phyloP scores from a whole-genome alignment of 169 alveolate genomes.

The Fabrea salina region DNA sequence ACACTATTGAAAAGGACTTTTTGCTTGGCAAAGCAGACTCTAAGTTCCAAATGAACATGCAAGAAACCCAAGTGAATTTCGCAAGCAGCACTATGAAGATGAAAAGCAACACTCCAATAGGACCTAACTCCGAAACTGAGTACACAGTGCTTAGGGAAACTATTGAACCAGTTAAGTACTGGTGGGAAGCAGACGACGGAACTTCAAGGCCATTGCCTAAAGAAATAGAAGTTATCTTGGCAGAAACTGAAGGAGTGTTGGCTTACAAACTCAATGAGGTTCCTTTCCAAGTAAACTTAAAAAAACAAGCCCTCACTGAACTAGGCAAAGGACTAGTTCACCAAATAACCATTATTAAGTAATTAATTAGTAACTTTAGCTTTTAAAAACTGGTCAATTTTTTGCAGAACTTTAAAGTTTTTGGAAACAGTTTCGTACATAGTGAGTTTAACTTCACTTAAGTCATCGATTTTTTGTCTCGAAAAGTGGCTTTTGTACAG shows the following conservation, averaged over 20 bases:
- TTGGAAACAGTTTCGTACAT: no score
- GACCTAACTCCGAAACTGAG: neutral
- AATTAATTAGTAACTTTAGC: no score
- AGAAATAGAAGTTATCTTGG: constrained; percentile 28
- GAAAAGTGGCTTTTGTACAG: no score
- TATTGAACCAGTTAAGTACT: neutral
- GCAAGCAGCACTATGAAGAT: neutral
- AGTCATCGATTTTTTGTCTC: no score
- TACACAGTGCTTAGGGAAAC: constrained; percentile 7
- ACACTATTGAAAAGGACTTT: neutral
- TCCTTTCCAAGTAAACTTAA: neutral
- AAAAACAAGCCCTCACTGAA: neutral
- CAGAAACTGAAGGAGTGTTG: neutral
- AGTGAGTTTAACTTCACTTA: no score
- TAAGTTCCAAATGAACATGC: neutral
- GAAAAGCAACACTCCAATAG: no score
- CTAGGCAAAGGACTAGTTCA: no score
- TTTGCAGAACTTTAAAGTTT: no score
- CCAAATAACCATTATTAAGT: no score
- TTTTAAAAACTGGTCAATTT: no score
- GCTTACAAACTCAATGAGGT: neutral
- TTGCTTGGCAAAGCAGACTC: neutral
- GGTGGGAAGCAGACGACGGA: constrained; percentile 30
- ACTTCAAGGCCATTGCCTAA: constrained; percentile 5
- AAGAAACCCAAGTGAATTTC: neutral